Percentiles rank a stretch among this genome's conserved stretches.
Conservation (phyloP, 2,329 filamentous ascomycete species). For the Alternaria incomplexa region DNA sequence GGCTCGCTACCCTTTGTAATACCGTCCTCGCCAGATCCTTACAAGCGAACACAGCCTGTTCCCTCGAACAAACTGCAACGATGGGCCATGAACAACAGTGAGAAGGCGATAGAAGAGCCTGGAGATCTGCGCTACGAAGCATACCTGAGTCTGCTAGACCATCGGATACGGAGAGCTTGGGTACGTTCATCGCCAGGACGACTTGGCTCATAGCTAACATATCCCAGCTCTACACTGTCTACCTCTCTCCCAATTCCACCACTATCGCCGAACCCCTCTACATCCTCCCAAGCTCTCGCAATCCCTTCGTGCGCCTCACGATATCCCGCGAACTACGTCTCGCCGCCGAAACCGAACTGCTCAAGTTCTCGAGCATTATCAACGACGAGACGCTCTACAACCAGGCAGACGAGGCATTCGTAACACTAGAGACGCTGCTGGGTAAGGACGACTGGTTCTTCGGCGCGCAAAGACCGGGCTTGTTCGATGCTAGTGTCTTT, state of each 20-base stretch:
- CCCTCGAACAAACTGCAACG: constrained; percentile 70
- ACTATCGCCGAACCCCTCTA: constrained; percentile 75
- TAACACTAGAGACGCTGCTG: constrained; percentile 65
- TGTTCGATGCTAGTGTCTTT: constrained; percentile 90
- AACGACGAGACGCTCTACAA: constrained; percentile 64
- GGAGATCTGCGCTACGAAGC: constrained; percentile 69
- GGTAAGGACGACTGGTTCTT: constrained; percentile 68
- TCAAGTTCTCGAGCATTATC: constrained; percentile 66
- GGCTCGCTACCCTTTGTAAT: constrained; percentile 89
- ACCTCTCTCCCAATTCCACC: constrained; percentile 73
- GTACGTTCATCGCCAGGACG: constrained; percentile 50
- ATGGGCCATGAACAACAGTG: constrained; percentile 64
- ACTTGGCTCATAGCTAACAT: not conserved
- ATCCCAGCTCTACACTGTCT: constrained; percentile 74
- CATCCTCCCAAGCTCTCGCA: constrained; percentile 66
- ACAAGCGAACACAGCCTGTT: constrained; percentile 54
- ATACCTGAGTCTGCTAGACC: constrained; percentile 78
- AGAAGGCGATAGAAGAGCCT: constrained; percentile 50
- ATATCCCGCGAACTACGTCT: constrained; percentile 70
- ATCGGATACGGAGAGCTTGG: constrained; percentile 84
- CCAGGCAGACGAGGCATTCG: constrained; percentile 67
- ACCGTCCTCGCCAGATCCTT: constrained; percentile 50
- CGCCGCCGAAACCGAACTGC: constrained; percentile 77
- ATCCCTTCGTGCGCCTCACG: constrained; percentile 66
- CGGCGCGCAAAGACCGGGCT: constrained; percentile 61